Evolutionary conservation across 768 basidiomycete species (phyloP), one percentile per base, ranked within the genome.

Genomic region (Amanita rubescens): DNA sequence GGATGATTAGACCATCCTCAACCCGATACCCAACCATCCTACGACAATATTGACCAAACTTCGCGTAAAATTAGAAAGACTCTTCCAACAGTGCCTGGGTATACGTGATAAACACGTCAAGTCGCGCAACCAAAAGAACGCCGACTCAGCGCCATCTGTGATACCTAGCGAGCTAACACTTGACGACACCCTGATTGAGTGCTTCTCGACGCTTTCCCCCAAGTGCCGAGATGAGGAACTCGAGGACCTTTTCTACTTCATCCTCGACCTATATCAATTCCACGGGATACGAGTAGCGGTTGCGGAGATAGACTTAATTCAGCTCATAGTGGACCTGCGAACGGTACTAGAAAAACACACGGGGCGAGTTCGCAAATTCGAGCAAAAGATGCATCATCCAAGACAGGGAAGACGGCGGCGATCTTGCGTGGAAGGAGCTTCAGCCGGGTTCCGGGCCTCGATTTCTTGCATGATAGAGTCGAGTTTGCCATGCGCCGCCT

Each of bases 221-320:
- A 81, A 82, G 60, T 92, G 89, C 60, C 79, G 81, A 30, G 90
- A 95, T 60, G 95, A 99, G 64, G 96, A 99, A 63, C 74, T 97
- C 8, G 96, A 98, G 66, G 96, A 99, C 64, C 73, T 97, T 30
- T 80, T 91, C 2, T 97, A 94, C 65, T 97, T 95, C 70, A 77
- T 97, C 30, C 74, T 98, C 20, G 96, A 97, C 62, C 75, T 96
- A 0, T 95, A 95, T 64, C 93, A 95, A 63, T 90, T 95, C 69
- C 86, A 94, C 57, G 94, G 95, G 1, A 78, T 92, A 3, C 84
- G 87, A 0, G 81, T 98, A 22, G 91, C 92, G 0, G 82, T 87
- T 39, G 86, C 92, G 19, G 95, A 99, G 65, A 80, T 97, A 7
- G 95, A 98, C 64, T 78, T 95, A 45, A 87, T 90, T 60, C 90